Conservation (phyloP, 352 stramenopile genomes). For the Globisporangium splendens region DNA sequence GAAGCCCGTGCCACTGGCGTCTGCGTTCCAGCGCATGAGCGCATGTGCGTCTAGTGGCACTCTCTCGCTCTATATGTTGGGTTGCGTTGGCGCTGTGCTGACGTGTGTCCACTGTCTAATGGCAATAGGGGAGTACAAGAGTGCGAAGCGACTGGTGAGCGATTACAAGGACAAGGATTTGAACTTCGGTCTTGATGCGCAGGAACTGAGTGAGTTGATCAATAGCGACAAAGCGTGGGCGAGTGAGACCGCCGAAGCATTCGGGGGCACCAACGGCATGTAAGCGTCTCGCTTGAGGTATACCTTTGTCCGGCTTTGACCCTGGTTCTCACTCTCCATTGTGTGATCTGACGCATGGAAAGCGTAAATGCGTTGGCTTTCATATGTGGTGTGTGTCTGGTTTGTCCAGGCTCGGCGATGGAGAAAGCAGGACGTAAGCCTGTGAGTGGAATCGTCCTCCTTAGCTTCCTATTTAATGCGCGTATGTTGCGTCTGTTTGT, state of each 20-base stretch:
- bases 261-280: constrained; percentile 60
- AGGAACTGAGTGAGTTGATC: constrained; percentile 43
- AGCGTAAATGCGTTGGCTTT: constrained; percentile 70
- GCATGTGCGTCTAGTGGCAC: constrained; percentile 28
- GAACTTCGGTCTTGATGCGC: constrained; percentile 61
- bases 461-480: neutral
- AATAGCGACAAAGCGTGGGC: constrained; percentile 51
- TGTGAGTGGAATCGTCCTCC: neutral
- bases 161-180: constrained; percentile 78
- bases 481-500: neutral
- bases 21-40: constrained; percentile 50
- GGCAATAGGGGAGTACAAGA: constrained; percentile 48
- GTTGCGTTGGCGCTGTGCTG: neutral
- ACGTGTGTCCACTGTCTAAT: neutral
- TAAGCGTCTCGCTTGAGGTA: constrained; percentile 14
- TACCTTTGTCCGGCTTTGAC: neutral
- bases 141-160: constrained; percentile 36
- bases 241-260: constrained; percentile 50
- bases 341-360: neutral
- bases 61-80: neutral
- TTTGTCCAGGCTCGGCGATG: constrained; percentile 33
- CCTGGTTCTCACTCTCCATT: neutral
- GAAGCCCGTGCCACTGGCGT: constrained; percentile 31
- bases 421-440: constrained; percentile 53
- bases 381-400: constrained; percentile 51